Base-by-base conservation (phyloP, 768 basidiomycete species). In the Pleurotus salmoneostramineus region DNA sequence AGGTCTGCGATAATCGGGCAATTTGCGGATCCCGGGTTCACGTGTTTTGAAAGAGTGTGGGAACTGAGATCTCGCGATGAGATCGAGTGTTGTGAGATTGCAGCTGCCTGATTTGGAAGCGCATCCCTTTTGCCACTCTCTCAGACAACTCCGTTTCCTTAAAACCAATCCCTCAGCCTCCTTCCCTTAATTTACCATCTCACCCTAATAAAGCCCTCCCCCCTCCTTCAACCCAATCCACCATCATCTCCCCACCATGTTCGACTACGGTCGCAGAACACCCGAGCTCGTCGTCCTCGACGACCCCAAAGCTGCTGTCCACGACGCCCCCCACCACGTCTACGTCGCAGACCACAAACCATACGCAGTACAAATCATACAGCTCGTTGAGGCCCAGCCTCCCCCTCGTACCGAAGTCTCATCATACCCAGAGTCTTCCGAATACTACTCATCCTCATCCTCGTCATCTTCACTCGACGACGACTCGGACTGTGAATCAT, bases 361-460 rank as follows among this genome's bases (percentile, higher is more conserved):
- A 21, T 54, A 40, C 67, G 68, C 79, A 17, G 71, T 84, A 17
- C 81, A 85, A 67, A 83, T 89, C 73, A 90, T 91, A 52, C 83
- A 89, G 72, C 88, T 90, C 70, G 83, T 84, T 50, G 88, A 90
- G 65, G 84, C 79, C 6, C 68, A 82, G 0, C 78, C 87, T 1
- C 87, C 87, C 0, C 83, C 87, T 2, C 79, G 77, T 10, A 72
- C 75, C 42, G 72, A 64, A 50, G 71, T 77, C 45, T 76, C 77
- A 0, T 77, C 75, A 31, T 74, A 71, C 4, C 68, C 67, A 10
- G 67, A 66, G 32, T 67, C 70, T 27, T 65, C 64, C 6, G 69
- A 69, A 8, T 69, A 60, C 17, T 69, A 74, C 1, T 68, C 71
- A 60, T 62, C 74, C 36, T 54, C 56, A 10, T 34, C 27, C 31